A percentile compares a stretch with the other conserved stretches of the same genome.
These are phyloP conservation scores for Colletotrichum lini DNA, from an alignment of 2,329 filamentous ascomycete species.

Conservation along the genomic window DNA sequence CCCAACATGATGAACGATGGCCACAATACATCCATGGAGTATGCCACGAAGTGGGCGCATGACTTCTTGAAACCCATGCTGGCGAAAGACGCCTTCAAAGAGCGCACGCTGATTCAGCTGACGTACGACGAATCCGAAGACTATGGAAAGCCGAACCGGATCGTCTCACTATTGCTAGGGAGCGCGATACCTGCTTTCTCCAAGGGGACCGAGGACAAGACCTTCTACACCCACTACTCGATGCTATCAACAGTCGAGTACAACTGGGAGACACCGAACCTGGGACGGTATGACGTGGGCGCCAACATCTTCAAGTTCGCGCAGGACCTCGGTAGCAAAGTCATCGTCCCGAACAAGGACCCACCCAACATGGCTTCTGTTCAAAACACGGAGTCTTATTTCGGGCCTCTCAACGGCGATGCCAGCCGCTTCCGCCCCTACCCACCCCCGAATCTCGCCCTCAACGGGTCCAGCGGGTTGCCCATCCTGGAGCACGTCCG, in stretches of 20 bases:
- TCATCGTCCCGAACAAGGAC: constrained; percentile 53
- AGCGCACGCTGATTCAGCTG: constrained; percentile 67
- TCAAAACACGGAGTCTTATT: constrained; percentile 60
- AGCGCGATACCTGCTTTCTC: constrained; percentile 63
- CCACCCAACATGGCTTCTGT: constrained; percentile 53
- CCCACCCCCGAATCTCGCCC: constrained; percentile 59
- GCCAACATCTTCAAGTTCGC: constrained; percentile 60
- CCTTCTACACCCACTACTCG: constrained; percentile 63
- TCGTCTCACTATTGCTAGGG: constrained; percentile 69
- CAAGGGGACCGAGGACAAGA: constrained; percentile 65
- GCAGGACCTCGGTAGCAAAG: constrained; percentile 49
- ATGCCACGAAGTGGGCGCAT: constrained; percentile 65
- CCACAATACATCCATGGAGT: constrained; percentile 70
- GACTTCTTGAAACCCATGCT: constrained; percentile 69
- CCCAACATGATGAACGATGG: constrained; percentile 78
- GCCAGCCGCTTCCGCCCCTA: constrained; percentile 49
- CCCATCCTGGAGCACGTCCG: constrained; percentile 53
- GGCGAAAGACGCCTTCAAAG: constrained; percentile 64
- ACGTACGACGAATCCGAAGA: constrained; percentile 72
- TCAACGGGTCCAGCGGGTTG: constrained; percentile 60
- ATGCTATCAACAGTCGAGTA: constrained; percentile 58
- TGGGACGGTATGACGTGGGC: constrained; percentile 59
- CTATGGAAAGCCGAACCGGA: constrained; percentile 66
- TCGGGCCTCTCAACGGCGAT: constrained; percentile 57
- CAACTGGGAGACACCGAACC: constrained; percentile 59